Evolutionary conservation across 2,329 filamentous ascomycete species (phyloP).

Genomic region (Pyrenochaeta sp.): DNA sequence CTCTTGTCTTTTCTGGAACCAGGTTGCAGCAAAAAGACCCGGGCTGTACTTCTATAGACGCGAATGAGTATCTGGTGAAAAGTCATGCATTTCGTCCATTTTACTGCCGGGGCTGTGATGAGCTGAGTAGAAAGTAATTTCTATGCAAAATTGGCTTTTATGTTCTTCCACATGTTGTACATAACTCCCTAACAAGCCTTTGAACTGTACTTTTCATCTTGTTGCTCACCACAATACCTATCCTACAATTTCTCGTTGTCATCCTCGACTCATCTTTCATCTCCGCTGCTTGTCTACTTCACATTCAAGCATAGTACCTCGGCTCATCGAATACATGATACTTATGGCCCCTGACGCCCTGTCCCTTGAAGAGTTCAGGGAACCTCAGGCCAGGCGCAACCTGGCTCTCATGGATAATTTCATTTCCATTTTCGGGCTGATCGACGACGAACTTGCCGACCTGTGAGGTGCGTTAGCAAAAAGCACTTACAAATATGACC

Average conservation of each 20-base stretch:
- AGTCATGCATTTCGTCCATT: too few relatives aligned
- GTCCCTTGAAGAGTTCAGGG: conserved; percentile 81
- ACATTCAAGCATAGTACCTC: conserved; percentile 40
- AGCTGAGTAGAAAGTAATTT: too few relatives aligned
- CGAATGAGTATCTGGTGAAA: background rate
- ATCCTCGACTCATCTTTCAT: background rate
- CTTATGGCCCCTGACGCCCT: conserved; percentile 85
- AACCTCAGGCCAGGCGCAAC: conserved; percentile 83
- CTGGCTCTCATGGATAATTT: conserved; percentile 74
- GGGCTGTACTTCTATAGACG: background rate
- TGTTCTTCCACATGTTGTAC: background rate
- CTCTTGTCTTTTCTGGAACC: background rate
- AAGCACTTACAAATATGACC: background rate
- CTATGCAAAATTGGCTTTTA: background rate
- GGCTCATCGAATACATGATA: conserved; percentile 94
- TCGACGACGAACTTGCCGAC: conserved; percentile 93
- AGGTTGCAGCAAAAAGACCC: background rate
- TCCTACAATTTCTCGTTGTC: background rate
- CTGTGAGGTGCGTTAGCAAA: conserved; percentile 47
- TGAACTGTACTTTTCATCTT: too few relatives aligned
- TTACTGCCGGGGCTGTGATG: too few relatives aligned
- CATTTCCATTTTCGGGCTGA: conserved; percentile 69
- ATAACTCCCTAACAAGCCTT: background rate
- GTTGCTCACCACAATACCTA: too few relatives aligned
- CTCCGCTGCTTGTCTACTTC: background rate